phyloP scores from a whole-genome alignment of 1,284 basidiomycete genomes.

The Coniophora puteana region DNA sequence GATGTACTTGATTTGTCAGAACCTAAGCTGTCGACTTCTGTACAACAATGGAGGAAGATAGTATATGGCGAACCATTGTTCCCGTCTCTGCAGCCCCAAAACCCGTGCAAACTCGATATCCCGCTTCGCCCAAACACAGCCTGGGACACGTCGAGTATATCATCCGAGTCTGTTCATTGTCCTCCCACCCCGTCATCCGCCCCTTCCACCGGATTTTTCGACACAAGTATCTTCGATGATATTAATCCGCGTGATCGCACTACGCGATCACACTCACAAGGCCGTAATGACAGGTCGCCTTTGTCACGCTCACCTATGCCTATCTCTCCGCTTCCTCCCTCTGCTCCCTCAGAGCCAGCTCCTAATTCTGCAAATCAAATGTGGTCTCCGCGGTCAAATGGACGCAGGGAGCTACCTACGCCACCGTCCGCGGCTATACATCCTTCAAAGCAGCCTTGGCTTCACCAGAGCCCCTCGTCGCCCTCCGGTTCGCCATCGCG shows the following conservation, averaged over 20 bases:
- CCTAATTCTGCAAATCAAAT: no score
- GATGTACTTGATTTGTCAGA: constrained; percentile 26
- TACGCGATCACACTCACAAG: no score
- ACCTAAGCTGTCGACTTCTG: constrained; percentile 19
- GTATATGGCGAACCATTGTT: constrained; percentile 38
- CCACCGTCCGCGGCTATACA: constrained; percentile 30
- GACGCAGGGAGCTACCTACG: constrained; percentile 25
- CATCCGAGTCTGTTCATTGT: constrained; percentile 30
- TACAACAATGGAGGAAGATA: constrained; percentile 35
- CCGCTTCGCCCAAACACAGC: constrained; percentile 24
- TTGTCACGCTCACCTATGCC: constrained; percentile 20
- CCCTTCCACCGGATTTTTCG: constrained; percentile 22
- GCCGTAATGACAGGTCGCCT: constrained; percentile 14
- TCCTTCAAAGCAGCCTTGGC: constrained; percentile 24
- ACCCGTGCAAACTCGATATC: constrained; percentile 24
- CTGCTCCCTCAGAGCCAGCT: no score
- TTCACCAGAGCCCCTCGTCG: constrained; percentile 29
- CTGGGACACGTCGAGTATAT: constrained; percentile 23
- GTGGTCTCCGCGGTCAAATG: constrained; percentile 11
- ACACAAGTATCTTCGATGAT: constrained; percentile 20
- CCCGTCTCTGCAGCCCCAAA: constrained; percentile 30
- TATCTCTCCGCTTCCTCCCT: constrained; percentile 26
- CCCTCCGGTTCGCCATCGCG: no score
- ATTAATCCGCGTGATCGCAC: no score
- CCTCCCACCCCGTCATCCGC: constrained; percentile 27